Conservation (phyloP, 352 stramenopile genomes). For the Phytopythium cucurbitacearum region DNA sequence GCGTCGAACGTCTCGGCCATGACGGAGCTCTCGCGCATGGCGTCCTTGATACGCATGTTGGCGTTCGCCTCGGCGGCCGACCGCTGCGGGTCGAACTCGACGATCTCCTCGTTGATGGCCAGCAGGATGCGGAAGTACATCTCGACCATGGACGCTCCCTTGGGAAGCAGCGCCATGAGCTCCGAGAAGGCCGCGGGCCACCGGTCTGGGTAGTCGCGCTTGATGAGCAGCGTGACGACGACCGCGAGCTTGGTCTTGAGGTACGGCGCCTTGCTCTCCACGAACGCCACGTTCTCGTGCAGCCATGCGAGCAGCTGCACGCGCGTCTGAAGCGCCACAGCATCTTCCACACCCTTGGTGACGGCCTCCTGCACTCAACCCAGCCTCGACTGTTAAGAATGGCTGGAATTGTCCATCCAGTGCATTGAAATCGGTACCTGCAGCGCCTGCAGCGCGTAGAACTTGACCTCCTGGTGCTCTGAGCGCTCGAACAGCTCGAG, state of each 20-base stretch:
- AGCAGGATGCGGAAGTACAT: constrained; percentile 90
- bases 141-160: constrained; percentile 77
- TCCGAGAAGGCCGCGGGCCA: constrained; percentile 88
- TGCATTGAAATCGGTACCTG: constrained; percentile 13
- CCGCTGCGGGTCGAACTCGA: constrained; percentile 77
- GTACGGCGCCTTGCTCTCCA: constrained; percentile 64
- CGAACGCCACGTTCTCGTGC: constrained; percentile 45
- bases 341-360: constrained; percentile 29
- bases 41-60: constrained; percentile 88
- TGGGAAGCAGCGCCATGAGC: constrained; percentile 65
- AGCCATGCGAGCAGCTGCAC: constrained; percentile 61
- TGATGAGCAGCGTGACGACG: constrained; percentile 80
- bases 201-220: constrained; percentile 83
- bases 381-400: not conserved
- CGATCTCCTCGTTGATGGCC: constrained; percentile 90
- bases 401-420: not conserved
- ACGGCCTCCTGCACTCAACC: constrained; percentile 37
- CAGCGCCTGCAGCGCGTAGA: constrained; percentile 75
- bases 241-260: constrained; percentile 86
- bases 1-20: constrained; percentile 81
- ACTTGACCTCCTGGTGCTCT: constrained; percentile 74
- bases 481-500: constrained; percentile 70
- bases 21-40: constrained; percentile 71
- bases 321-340: constrained; percentile 45
- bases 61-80: constrained; percentile 47